Base-by-base conservation (phyloP, 1,139 yeast genomes). In the Trichomonascaceae sp. region DNA sequence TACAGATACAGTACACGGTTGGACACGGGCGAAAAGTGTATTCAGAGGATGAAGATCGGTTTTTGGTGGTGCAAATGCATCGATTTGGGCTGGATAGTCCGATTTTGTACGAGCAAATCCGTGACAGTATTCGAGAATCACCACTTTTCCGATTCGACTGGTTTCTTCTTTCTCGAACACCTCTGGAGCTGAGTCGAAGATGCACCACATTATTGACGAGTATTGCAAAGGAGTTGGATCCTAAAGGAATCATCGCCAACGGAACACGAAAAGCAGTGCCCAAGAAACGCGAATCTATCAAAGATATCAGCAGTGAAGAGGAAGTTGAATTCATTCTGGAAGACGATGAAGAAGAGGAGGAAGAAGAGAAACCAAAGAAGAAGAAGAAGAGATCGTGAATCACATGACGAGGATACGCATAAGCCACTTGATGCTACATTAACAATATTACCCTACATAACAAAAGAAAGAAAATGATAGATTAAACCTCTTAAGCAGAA, bases 121-220 rank as follows among this genome's bases (percentile, higher is more conserved):
- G 88, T 58, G 87, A 85, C 56, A 95, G 88, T 51, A 85, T 91
- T 22, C 71, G 80, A 56, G 74, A 75, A 8, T 84, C 91, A 56
- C 93, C 88, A 49, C 69, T 87, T 53, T 93, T 93, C 73, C 79
- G 81, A 52, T 93, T 89, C 67, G 96, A 93, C 64, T 93, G 96
- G 95, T 93, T 84, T 67, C 81, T 93, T 66, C 76, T 81, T 58
- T 87, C 96, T 0, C 78, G 99, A 61, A 85, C 96, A 0, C 82
- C 96, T 0, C 85, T 83, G 58, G 99, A 93, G 64, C 66, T 93
- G 47, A 83, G 89, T 8, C 80, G 97, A 67, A 80, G 99, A 63
- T 82, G 90, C 46, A 83, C 81, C 52, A 90, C 98, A 0, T 73
- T 93, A 54, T 70, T 93, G 50, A 74, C 89, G 39, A 87, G 95